These are phyloP conservation scores for Arthrobotrys pseudoclavata DNA, from an alignment of 2,329 filamentous ascomycete genomes.

Conservation along the genomic window DNA sequence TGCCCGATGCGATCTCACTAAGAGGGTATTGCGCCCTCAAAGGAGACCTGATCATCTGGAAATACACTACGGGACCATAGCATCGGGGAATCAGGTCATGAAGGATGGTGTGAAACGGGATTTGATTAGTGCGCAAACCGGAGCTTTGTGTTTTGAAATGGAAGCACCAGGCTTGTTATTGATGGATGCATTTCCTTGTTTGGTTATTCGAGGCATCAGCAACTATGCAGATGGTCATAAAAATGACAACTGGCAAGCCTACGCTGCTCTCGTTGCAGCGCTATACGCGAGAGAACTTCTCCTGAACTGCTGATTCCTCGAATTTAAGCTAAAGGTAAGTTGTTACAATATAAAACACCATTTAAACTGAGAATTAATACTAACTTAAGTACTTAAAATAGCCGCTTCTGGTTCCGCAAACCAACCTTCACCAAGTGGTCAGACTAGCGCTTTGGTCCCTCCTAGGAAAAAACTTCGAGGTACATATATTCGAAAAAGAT, in stretches of 20 bases:
- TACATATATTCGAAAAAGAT: too few relatives aligned
- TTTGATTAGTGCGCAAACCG: background rate
- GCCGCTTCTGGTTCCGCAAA: too few relatives aligned
- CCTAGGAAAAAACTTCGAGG: too few relatives aligned
- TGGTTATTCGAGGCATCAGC: conserved; percentile 23
- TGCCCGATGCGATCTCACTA: background rate
- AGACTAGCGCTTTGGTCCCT: too few relatives aligned
- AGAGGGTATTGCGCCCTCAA: background rate
- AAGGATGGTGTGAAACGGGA: conserved; percentile 18
- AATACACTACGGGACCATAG: conserved; percentile 22
- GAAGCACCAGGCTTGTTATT: conserved; percentile 7
- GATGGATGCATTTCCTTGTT: conserved; percentile 1
- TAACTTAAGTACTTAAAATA: too few relatives aligned
- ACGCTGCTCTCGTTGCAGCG: conserved; percentile 4
- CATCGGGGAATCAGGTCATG: conserved; percentile 22
- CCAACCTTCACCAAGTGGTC: too few relatives aligned
- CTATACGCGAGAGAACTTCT: background rate
- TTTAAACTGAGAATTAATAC: too few relatives aligned
- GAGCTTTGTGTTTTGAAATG: conserved; percentile 36
- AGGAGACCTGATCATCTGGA: background rate
- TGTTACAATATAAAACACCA: background rate
- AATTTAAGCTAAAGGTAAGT: background rate
- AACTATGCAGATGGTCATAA: conserved; percentile 34
- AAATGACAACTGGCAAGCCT: conserved; percentile 15
- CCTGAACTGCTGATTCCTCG: background rate